Base-by-base conservation (phyloP, 139 green algal species). In the Chlorella ohadii region DNA sequence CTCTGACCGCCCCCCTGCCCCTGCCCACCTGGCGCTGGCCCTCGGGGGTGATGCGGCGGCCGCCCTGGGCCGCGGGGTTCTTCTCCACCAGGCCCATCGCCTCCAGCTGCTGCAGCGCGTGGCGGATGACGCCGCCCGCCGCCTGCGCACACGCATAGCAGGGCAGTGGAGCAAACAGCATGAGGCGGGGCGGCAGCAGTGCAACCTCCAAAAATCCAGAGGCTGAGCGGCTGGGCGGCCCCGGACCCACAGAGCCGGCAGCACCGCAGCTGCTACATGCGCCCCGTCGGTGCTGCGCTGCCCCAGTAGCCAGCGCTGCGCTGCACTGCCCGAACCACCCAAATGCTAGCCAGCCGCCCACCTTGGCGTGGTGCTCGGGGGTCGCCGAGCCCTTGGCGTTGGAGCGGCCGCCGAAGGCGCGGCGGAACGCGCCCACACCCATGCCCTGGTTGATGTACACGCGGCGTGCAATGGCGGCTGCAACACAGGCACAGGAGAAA, bases 371-470 rank as follows among this genome's bases (percentile, higher is more conserved):
- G 85, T 91, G 85, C 92, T 95, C 92, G 38, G 93, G 92, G 51
- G 86, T 81, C 22, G 84, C 73, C 13, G 78, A 79, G 76, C 95
- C 94, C 39, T 91, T 90, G 59, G 72, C 83, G 84, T 94, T 94
- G 82, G 90, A 90, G 73, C 91, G 92, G 79, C 93, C 94, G 84
- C 97, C 96, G 86, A 97, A 99, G 70, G 94, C 92, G 84, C 90
- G 95, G 76, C 95, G 92, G 87, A 99, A 94, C 61, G 89, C 92
- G 47, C 97, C 97, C 38, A 99, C 93, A 63, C 97, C 97, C 70
- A 99, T 89, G 74, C 93, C 94, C 75, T 95, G 91, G 77, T 92
- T 87, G 34, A 98, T 91, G 93, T 99, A 99, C 72, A 99, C 86
- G 86, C 97, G 95, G 84, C 97, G 93, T 56, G 94, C 94, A 28